Evolutionary conservation across 73 alveolate species (phyloP).

Genomic region (Tetrahymena thermophila): DNA sequence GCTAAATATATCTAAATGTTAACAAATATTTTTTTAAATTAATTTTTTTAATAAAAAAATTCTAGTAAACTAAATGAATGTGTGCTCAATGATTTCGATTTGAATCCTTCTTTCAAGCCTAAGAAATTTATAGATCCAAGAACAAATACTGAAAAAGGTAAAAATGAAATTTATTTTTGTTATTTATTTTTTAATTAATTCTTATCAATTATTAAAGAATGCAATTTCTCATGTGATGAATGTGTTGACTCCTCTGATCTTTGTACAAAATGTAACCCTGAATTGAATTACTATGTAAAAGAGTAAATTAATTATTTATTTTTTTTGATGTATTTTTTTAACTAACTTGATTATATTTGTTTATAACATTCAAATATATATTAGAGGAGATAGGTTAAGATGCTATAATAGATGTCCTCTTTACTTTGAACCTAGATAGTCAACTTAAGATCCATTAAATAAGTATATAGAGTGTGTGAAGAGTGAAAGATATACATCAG

Average conservation of each 20-base stretch:
- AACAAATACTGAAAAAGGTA: neutral
- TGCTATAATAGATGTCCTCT: neutral
- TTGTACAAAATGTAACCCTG: neutral
- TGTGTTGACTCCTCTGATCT: neutral
- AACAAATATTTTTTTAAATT: neutral
- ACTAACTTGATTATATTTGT: neutral
- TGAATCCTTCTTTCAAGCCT: neutral
- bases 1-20: no score
- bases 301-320: neutral
- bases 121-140: neutral
- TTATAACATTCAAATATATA: neutral
- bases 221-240: neutral
- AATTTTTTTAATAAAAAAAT: neutral
- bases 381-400: neutral
- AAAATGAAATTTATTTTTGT: neutral
- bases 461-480: neutral
- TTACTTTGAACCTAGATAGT: neutral
- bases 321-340: neutral
- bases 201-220: neutral
- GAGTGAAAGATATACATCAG: neutral
- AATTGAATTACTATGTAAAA: neutral
- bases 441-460: neutral
- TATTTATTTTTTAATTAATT: neutral
- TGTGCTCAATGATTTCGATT: neutral
- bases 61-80: neutral